Evolutionary conservation across 2,329 filamentous ascomycete species (phyloP).

Genomic region (Escovopsis sp.): DNA sequence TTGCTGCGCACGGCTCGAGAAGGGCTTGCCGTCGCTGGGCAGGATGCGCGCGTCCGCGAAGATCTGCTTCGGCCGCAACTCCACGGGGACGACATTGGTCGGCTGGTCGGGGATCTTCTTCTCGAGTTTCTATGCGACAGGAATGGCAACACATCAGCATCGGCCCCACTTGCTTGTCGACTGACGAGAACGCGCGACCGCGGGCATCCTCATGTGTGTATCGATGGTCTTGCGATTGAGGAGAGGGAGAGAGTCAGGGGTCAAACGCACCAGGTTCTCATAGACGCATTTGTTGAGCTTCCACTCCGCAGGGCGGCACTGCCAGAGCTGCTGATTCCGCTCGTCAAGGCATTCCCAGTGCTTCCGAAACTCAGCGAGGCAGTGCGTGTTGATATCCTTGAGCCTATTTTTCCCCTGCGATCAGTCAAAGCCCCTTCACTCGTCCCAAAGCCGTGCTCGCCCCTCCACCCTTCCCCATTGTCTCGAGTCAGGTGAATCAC

Average conservation of each 20-base stretch:
- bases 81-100: constrained; percentile 53
- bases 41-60: constrained; percentile 38
- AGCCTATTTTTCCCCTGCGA: constrained; percentile 38
- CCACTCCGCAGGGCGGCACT: constrained; percentile 79
- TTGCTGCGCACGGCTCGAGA: constrained; percentile 19
- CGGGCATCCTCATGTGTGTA: too few species aligned
- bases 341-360: constrained; percentile 95
- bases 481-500: too few species aligned
- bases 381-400: constrained; percentile 91
- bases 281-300: constrained; percentile 90
- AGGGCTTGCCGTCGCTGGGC: constrained; percentile 28
- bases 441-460: background rate
- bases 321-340: constrained; percentile 96
- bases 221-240: background rate
- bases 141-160: background rate
- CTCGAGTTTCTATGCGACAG: constrained; percentile 51
- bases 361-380: constrained; percentile 74
- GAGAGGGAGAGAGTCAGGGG: background rate
- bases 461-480: background rate
- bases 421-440: too few species aligned
- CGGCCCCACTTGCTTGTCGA: background rate
- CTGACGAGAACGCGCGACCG: too few species aligned
- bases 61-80: constrained; percentile 52
- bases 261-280: constrained; percentile 70
- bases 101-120: constrained; percentile 67